Conservation (phyloP, 1,284 basidiomycete species). For the Crocinoboletus sp. region DNA sequence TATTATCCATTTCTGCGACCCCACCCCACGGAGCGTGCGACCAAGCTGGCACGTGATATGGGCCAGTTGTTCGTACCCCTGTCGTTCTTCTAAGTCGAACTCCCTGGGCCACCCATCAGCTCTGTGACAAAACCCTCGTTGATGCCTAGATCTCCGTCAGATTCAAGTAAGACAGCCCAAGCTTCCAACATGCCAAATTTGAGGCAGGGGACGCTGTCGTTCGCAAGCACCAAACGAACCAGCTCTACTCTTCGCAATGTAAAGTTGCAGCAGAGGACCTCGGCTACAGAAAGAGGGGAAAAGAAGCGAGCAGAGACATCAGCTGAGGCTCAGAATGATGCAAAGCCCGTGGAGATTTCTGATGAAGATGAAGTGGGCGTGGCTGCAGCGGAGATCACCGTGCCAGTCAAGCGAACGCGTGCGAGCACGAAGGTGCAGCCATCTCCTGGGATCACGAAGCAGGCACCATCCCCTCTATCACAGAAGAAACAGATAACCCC, state of each 20-base stretch:
- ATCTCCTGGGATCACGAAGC: constrained; percentile 1
- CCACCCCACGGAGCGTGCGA: no score
- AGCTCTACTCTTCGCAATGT: constrained; percentile 31
- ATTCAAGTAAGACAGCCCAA: constrained; percentile 7
- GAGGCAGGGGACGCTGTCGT: constrained; percentile 47
- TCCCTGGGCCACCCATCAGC: not conserved
- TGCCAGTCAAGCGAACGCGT: constrained; percentile 23
- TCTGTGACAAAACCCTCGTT: not conserved
- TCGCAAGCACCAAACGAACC: constrained; percentile 47
- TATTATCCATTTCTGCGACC: constrained; percentile 2
- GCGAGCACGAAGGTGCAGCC: constrained; percentile 9
- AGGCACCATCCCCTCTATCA: not conserved
- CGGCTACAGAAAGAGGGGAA: constrained; percentile 14
- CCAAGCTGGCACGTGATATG: constrained; percentile 8
- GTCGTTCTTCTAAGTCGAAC: constrained; percentile 8
- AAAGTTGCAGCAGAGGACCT: constrained; percentile 32
- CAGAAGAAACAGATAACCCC: constrained; percentile 7
- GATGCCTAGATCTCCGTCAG: not conserved
- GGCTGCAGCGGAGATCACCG: not conserved
- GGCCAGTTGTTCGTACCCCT: constrained; percentile 16
- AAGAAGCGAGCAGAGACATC: constrained; percentile 6
- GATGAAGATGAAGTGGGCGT: constrained; percentile 19
- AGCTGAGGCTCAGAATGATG: not conserved
- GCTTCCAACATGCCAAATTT: constrained; percentile 19
- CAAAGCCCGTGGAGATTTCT: not conserved